These are phyloP conservation scores for Hypoxylon sp. DNA, from an alignment of 2,329 filamentous ascomycete genomes.

Conservation along the genomic window DNA sequence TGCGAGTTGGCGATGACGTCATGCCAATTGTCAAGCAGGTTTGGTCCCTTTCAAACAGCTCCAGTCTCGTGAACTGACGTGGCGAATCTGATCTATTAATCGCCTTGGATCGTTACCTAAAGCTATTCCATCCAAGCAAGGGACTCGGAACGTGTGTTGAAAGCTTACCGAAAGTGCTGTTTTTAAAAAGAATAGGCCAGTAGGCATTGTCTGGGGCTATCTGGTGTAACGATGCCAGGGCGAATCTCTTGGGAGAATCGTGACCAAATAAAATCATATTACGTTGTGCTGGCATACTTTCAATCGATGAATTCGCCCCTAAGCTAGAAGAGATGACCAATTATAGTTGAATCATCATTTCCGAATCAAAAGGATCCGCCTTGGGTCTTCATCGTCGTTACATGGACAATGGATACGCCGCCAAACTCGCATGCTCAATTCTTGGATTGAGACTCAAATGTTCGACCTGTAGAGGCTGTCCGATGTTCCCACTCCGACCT, in stretches of 20 bases:
- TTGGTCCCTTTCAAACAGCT: conserved; percentile 27
- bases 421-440: neutral
- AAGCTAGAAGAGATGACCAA: no score
- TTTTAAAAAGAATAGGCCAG: neutral
- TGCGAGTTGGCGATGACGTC: conserved; percentile 36
- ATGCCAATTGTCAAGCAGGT: conserved; percentile 43
- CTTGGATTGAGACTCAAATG: neutral
- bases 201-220: neutral
- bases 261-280: no score
- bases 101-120: neutral
- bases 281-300: no score
- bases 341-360: no score
- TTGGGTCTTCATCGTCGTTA: neutral
- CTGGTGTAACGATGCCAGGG: neutral
- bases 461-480: neutral
- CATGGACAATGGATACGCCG: neutral
- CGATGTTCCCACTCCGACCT: neutral
- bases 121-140: conserved; percentile 1
- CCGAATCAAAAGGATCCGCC: neutral
- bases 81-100: conserved; percentile 26
- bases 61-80: conserved; percentile 34
- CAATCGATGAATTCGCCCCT: no score
- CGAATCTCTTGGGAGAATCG: neutral
- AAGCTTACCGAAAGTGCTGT: neutral
- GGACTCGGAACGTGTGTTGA: neutral